Evolutionary conservation across 345 rosid genomes (phyloP), one percentile per base, ranked within the genome.

Genomic region (Populus simonii): DNA sequence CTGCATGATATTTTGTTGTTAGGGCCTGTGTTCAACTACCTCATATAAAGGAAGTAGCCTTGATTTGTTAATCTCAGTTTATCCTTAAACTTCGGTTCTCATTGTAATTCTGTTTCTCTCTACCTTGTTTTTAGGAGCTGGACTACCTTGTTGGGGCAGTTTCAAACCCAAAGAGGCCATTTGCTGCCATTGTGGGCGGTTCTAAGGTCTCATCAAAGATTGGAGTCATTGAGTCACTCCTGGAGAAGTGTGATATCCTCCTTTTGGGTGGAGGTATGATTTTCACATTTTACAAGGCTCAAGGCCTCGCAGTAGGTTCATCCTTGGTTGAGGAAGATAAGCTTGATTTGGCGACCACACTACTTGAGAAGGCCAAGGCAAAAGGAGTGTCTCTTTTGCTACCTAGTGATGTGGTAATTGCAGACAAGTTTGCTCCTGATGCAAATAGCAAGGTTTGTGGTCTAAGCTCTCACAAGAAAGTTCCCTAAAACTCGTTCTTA

Each of bases 241-340:
- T 95, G 69, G 93, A 79, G 80, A 95, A 89, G 84, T 89, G 88
- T 82, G 97, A 95, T 72, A 76, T 92, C 55, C 96, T 95, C 59
- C 79, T 95, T 53, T 91, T 95, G 36, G 99, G 99, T 71, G 99
- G 99, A 86, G 99, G 99, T 71, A 95, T 95, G 99, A 95, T 93
- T 74, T 95, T 85, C 79, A 95, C 99, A 33, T 95, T 95, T 89
- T 95, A 93, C 96, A 95, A 95, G 84, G 99, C 99, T 22, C 99
- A 95, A 81, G 97, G 98, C 45, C 78, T 81, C 25, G 53, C 86
- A 6, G 96, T 95, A 47, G 99, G 99, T 25, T 87, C 98, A 36
- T 95, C 99, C 68, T 91, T 95, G 41, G 98, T 95, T 43, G 99
- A 93, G 83, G 98, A 90, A 84, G 99, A 95, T 84, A 95, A 93